These are phyloP conservation scores for Manihot esculenta DNA, from an alignment of 441 rosid genomes.

Conservation along the genomic window DNA sequence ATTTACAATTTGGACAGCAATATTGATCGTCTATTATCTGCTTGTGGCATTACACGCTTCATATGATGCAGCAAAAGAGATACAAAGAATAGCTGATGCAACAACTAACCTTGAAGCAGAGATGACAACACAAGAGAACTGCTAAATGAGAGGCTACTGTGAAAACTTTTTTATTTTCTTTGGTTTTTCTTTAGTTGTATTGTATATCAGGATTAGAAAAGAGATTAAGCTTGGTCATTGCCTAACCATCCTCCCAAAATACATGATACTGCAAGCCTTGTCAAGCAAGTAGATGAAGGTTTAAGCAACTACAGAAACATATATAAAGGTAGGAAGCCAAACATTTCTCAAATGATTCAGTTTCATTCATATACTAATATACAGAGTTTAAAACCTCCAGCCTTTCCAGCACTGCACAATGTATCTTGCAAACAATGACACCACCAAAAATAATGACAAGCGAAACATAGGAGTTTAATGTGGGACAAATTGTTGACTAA, in stretches of 20 bases:
- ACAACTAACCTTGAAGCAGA: conserved; percentile 22
- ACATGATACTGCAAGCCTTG: no score
- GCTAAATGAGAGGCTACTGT: not conserved
- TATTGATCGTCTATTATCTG: conserved; percentile 53
- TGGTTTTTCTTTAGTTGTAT: not conserved
- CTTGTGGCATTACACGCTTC: conserved; percentile 62
- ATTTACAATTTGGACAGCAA: conserved; percentile 53
- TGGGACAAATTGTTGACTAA: not conserved
- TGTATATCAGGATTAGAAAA: not conserved
- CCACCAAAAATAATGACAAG: not conserved
- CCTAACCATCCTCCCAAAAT: no score
- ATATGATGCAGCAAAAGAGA: conserved; percentile 47
- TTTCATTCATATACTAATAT: conserved; percentile 11
- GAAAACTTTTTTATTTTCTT: not conserved
- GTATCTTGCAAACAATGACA: conserved; percentile 9
- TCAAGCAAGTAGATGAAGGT: no score
- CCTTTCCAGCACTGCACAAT: conserved; percentile 11
- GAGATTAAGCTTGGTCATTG: no score
- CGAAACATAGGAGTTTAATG: not conserved
- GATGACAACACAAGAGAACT: not conserved
- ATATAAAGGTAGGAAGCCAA: not conserved
- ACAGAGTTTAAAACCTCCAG: conserved; percentile 1
- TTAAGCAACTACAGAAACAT: not conserved
- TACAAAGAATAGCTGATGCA: not conserved
- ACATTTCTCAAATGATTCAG: not conserved